These are phyloP conservation scores for Mrakia hoshinonis DNA, from an alignment of 768 basidiomycete species.

Conservation along the genomic window DNA sequence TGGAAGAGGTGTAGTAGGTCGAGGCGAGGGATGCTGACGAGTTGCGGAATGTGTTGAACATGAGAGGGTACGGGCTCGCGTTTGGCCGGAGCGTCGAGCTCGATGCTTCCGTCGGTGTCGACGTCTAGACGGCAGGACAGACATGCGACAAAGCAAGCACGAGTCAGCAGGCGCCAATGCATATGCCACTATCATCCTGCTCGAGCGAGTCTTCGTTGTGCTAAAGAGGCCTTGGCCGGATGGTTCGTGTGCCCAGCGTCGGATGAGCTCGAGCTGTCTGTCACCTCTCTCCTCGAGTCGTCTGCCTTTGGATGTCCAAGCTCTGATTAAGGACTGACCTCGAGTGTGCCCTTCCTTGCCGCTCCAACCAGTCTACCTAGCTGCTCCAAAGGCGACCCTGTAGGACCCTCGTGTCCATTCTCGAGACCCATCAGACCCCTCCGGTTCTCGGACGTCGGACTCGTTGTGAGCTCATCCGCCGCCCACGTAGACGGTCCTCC, in stretches of 20 bases:
- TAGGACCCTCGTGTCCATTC: not conserved
- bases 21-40: not conserved
- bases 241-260: too few species aligned
- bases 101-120: not conserved
- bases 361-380: not conserved
- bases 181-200: too few species aligned
- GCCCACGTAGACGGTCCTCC: too few species aligned
- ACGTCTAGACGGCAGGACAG: not conserved
- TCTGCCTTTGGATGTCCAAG: too few species aligned
- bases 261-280: too few species aligned
- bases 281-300: too few species aligned
- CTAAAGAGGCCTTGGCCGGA: too few species aligned
- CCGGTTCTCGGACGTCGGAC: too few species aligned
- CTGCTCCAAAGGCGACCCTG: not conserved
- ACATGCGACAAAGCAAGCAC: too few species aligned
- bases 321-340: not conserved
- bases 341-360: not conserved
- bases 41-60: slow-evolving; percentile 6
- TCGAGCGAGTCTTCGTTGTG: too few species aligned
- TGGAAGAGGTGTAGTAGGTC: not conserved
- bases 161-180: too few species aligned
- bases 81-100: not conserved
- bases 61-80: not conserved
- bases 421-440: not conserved
- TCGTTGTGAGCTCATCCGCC: too few species aligned